These are phyloP conservation scores for Sergeia podlipaevii DNA, from an alignment of 208 protist genomes.

Conservation along the genomic window DNA sequence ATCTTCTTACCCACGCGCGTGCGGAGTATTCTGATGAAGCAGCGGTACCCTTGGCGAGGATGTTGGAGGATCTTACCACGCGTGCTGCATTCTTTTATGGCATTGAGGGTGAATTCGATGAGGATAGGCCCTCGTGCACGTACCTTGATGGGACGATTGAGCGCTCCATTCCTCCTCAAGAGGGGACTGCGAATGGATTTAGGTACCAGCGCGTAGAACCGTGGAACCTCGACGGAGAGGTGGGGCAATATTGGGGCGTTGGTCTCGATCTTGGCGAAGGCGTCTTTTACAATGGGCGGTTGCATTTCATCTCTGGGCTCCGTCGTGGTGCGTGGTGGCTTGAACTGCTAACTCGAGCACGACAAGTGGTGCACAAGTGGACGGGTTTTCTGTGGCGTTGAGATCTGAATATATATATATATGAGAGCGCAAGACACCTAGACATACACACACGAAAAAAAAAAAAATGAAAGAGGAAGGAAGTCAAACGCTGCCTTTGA, in stretches of 20 bases:
- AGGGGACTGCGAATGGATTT: neutral
- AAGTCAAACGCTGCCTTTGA: no score
- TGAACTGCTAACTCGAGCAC: slow-evolving; percentile 4
- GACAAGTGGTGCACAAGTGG: no score
- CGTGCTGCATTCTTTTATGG: slow-evolving; percentile 11
- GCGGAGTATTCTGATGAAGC: slow-evolving; percentile 6
- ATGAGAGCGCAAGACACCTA: no score
- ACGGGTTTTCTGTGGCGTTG: no score
- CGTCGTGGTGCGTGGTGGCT: slow-evolving; percentile 31
- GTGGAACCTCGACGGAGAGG: slow-evolving; percentile 4
- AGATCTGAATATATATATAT: no score
- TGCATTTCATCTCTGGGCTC: slow-evolving; percentile 55
- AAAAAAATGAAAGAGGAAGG: no score
- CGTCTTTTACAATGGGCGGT: neutral
- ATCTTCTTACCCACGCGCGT: slow-evolving; percentile 8
- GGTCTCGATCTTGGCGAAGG: neutral
- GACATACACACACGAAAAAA: no score
- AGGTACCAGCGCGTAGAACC: no score
- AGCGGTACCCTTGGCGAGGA: neutral
- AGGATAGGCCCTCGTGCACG: neutral
- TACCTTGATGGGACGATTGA: neutral
- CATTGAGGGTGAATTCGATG: neutral
- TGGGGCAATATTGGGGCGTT: neutral
- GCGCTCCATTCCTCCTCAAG: no score
- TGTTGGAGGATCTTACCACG: slow-evolving; percentile 20